phyloP scores from a whole-genome alignment of 345 rosid genomes.

The Syzygium oleosum region DNA sequence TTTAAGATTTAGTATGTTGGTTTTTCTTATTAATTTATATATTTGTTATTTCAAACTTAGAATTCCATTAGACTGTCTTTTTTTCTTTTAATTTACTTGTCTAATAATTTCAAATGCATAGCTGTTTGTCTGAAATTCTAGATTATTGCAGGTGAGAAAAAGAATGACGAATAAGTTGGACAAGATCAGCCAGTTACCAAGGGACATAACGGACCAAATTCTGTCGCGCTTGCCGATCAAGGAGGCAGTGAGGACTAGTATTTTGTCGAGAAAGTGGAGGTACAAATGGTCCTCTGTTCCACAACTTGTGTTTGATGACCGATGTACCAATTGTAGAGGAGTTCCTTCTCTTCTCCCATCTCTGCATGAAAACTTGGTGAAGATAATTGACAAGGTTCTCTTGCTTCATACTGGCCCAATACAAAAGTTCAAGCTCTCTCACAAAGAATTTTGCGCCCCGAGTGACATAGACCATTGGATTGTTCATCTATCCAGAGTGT shows the following conservation, averaged over 20 bases:
- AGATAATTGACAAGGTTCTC: constrained; percentile 42
- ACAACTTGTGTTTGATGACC: constrained; percentile 1
- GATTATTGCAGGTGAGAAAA: background rate
- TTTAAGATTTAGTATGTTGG: too few species aligned
- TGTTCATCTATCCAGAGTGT: constrained; percentile 39
- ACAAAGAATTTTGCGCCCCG: constrained; percentile 39
- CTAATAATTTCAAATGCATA: too few species aligned
- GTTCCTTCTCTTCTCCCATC: background rate
- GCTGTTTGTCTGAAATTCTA: background rate
- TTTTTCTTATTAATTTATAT: too few species aligned
- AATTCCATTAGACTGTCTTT: too few species aligned
- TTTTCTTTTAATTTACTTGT: too few species aligned
- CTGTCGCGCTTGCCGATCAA: background rate
- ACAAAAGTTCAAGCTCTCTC: constrained; percentile 53
- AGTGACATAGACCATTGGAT: constrained; percentile 55
- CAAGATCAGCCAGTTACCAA: background rate
- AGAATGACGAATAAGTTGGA: background rate
- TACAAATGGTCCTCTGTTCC: background rate
- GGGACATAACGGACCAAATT: background rate
- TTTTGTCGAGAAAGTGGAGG: constrained; percentile 2
- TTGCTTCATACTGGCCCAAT: constrained; percentile 47
- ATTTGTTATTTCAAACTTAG: too few species aligned
- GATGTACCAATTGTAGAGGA: constrained; percentile 20
- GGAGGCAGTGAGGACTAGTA: background rate
- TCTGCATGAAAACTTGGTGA: constrained; percentile 25